phyloP scores from a whole-genome alignment of 805 yeast genomes.

The Kodamaea neixiangensis region DNA sequence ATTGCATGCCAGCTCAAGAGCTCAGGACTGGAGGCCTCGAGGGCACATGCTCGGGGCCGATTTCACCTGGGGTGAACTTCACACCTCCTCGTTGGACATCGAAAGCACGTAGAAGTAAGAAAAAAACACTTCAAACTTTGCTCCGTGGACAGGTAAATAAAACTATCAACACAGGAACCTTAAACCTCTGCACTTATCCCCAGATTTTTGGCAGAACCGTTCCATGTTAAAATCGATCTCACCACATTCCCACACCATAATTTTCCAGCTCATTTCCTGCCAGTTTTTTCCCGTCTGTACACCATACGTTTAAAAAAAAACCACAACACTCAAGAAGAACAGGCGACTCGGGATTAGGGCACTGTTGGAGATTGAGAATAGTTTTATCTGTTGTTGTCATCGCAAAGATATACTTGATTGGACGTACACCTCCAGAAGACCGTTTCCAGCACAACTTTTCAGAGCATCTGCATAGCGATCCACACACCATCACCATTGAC shows the following conservation, averaged over 20 bases:
- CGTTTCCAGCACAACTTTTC: not conserved
- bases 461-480: not conserved
- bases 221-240: not conserved
- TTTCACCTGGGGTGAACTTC: not conserved
- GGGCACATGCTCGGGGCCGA: conserved; percentile 1
- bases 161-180: not conserved
- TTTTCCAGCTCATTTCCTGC: conserved; percentile 1
- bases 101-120: not conserved
- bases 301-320: not conserved
- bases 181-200: not conserved
- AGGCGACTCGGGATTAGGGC: not conserved
- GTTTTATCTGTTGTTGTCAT: not conserved
- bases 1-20: not conserved
- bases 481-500: not conserved
- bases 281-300: not conserved
- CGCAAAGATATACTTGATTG: not conserved
- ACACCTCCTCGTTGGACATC: not conserved
- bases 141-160: not conserved
- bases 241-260: not conserved
- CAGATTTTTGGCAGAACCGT: not conserved
- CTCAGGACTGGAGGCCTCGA: not conserved
- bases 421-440: not conserved
- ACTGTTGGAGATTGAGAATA: not conserved
- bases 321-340: conserved; percentile 1
- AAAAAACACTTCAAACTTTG: not conserved